Evolutionary conservation across 352 stramenopile genomes (phyloP).

Genomic region (Hyaloperonospora arabidopsidis): DNA sequence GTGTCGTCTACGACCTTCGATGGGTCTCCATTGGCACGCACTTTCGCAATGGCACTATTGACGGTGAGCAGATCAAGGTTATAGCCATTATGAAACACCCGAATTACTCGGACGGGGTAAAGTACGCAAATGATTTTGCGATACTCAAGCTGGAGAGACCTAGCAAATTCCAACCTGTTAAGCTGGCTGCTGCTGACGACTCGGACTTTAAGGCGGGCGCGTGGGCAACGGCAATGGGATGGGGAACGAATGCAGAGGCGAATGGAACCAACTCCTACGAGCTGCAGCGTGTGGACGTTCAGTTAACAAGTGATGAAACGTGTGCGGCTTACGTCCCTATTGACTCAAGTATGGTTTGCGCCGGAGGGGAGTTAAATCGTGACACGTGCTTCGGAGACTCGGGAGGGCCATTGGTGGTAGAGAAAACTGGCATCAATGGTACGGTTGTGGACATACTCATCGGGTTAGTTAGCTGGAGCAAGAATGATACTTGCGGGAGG

Average conservation of each 20-base stretch:
- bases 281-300: slow-evolving; percentile 31
- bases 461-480: slow-evolving; percentile 41
- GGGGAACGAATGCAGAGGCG: slow-evolving; percentile 12
- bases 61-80: slow-evolving; percentile 14
- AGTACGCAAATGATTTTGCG: slow-evolving; percentile 23
- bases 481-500: slow-evolving; percentile 32
- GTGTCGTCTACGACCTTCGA: not conserved
- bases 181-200: slow-evolving; percentile 3
- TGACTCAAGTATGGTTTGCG: slow-evolving; percentile 42
- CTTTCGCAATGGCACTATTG: slow-evolving; percentile 16
- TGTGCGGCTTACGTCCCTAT: slow-evolving; percentile 19
- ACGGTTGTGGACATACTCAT: slow-evolving; percentile 22
- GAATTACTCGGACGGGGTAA: slow-evolving; percentile 10
- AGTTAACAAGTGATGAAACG: slow-evolving; percentile 21
- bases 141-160: slow-evolving; percentile 36
- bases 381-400: slow-evolving; percentile 49
- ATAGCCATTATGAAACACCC: slow-evolving; percentile 11
- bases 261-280: slow-evolving; percentile 17
- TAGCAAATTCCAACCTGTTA: slow-evolving; percentile 17
- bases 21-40: slow-evolving; percentile 13
- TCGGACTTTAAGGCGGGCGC: slow-evolving; percentile 17
- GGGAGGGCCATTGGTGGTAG: slow-evolving; percentile 35
- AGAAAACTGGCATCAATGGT: slow-evolving; percentile 1
- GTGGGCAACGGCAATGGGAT: slow-evolving; percentile 21
- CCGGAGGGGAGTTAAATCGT: slow-evolving; percentile 22